Evolutionary conservation across 2,329 filamentous ascomycete genomes (phyloP).

Genomic region (Pseudogymnoascus sp.): DNA sequence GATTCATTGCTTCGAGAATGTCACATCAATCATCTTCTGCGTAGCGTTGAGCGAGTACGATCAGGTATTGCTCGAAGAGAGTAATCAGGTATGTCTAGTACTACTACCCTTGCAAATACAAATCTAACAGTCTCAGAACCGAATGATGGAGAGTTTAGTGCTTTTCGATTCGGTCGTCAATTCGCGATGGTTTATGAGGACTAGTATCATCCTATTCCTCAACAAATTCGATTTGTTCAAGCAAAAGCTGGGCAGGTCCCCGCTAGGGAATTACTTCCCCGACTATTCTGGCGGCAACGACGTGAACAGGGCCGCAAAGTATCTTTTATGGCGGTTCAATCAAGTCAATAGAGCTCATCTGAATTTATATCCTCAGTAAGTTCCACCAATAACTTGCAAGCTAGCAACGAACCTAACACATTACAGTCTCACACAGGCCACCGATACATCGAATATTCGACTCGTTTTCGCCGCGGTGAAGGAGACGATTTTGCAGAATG

Average conservation of each 20-base stretch:
- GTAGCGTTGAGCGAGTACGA: conserved; percentile 98
- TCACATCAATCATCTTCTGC: conserved; percentile 99
- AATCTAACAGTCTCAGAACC: conserved; percentile 57
- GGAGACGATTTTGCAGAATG: conserved; percentile 97
- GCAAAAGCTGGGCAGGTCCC: conserved; percentile 82
- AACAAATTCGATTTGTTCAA: conserved; percentile 99
- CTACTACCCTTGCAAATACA: background rate
- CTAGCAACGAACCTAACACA: background rate
- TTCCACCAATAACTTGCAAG: conserved; percentile 29
- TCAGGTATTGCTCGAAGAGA: conserved; percentile 92
- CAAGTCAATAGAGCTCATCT: conserved; percentile 95
- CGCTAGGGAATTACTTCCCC: conserved; percentile 89
- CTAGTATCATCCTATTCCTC: conserved; percentile 95
- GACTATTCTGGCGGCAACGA: conserved; percentile 98
- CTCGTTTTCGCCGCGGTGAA: conserved; percentile 97
- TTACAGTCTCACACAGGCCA: conserved; percentile 87
- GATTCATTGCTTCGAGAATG: conserved; percentile 99
- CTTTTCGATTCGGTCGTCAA: conserved; percentile 98
- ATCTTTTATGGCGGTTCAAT: conserved; percentile 96
- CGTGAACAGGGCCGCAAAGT: conserved; percentile 96
- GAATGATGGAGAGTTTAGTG: conserved; percentile 97
- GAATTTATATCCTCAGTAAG: conserved; percentile 96
- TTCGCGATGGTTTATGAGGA: conserved; percentile 98
- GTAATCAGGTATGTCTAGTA: conserved; percentile 68
- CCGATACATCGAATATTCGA: conserved; percentile 96